Conservation (phyloP, 768 basidiomycete genomes). For the Leucosporidium creatinivorum region DNA sequence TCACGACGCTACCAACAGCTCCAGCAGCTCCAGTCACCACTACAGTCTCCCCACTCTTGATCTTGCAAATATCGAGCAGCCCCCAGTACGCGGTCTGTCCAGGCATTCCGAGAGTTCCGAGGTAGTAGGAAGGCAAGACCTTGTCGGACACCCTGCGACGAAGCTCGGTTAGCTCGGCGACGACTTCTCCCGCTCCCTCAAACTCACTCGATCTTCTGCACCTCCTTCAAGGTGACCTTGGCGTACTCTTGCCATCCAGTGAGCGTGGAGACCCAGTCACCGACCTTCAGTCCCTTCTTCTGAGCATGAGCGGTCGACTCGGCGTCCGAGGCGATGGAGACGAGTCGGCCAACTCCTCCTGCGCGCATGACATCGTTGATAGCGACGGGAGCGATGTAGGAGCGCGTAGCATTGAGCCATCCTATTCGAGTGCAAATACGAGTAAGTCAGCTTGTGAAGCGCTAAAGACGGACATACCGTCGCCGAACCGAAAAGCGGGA, state of each 20-base stretch:
- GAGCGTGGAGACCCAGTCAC: conserved; percentile 55
- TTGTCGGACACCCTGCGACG: conserved; percentile 1
- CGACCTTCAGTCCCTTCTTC: conserved; percentile 47
- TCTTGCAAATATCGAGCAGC: conserved; percentile 65
- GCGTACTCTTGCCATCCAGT: conserved; percentile 70
- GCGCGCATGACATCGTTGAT: conserved; percentile 54
- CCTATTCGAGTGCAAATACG: conserved; percentile 10
- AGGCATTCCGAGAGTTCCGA: conserved; percentile 67
- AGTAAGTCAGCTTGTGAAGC: not conserved
- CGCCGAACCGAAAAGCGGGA: not conserved
- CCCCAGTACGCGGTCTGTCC: conserved; percentile 89
- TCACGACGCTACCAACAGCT: conserved; percentile 66
- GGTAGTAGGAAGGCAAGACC: conserved; percentile 47
- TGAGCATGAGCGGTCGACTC: conserved; percentile 38
- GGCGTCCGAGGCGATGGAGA: conserved; percentile 52
- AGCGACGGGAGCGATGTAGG: conserved; percentile 60
- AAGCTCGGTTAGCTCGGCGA: not conserved
- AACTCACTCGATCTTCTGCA: conserved; percentile 55
- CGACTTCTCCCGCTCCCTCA: not conserved
- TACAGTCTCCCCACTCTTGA: conserved; percentile 76
- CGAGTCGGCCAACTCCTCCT: conserved; percentile 46
- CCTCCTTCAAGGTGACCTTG: conserved; percentile 51
- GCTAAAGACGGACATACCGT: not conserved
- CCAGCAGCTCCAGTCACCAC: conserved; percentile 88
- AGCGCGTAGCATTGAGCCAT: conserved; percentile 65